Percentiles rank a stretch among this genome's conserved stretches.
Conservation (phyloP, 2,329 filamentous ascomycete genomes). For the Pseudocercospora fuligena region DNA sequence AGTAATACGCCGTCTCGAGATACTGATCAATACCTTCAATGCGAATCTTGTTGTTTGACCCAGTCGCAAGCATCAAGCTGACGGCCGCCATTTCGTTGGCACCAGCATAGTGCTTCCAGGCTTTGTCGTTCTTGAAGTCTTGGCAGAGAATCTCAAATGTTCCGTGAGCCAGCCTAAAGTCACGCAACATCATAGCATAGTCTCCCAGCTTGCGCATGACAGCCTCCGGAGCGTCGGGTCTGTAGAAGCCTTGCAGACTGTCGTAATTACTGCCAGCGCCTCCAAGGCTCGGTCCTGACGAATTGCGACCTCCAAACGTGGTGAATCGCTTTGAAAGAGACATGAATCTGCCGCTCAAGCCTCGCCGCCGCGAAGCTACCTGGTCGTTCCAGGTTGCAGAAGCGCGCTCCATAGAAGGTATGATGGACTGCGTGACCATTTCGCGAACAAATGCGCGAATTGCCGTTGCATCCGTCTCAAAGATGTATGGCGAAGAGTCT, state of each 20-base stretch:
- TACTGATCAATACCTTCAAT: conserved; percentile 82
- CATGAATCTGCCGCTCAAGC: conserved; percentile 91
- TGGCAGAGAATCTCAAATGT: conserved; percentile 88
- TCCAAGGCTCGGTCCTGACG: conserved; percentile 54
- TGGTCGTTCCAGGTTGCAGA: conserved; percentile 96
- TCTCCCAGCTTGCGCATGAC: conserved; percentile 92
- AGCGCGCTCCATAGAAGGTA: conserved; percentile 94
- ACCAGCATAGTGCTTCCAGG: conserved; percentile 93
- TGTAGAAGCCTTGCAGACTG: conserved; percentile 76
- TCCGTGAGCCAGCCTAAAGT: conserved; percentile 90
- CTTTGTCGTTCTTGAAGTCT: conserved; percentile 94
- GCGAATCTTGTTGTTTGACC: conserved; percentile 74
- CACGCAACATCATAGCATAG: conserved; percentile 94
- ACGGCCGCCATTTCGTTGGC: conserved; percentile 94
- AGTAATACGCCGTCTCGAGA: conserved; percentile 89
- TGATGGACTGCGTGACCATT: conserved; percentile 90
- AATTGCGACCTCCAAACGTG: conserved; percentile 72
- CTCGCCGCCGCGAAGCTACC: conserved; percentile 85
- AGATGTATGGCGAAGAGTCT: conserved; percentile 77
- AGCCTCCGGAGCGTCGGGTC: conserved; percentile 82
- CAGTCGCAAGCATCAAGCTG: conserved; percentile 77
- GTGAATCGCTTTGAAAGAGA: conserved; percentile 90
- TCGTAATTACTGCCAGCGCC: conserved; percentile 75
- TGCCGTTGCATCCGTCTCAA: conserved; percentile 87
- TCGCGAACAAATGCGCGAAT: conserved; percentile 90